Evolutionary conservation across 495 filamentous ascomycete species (phyloP), one percentile per base, ranked within the genome.

Genomic region (Aspergillus campestris): DNA sequence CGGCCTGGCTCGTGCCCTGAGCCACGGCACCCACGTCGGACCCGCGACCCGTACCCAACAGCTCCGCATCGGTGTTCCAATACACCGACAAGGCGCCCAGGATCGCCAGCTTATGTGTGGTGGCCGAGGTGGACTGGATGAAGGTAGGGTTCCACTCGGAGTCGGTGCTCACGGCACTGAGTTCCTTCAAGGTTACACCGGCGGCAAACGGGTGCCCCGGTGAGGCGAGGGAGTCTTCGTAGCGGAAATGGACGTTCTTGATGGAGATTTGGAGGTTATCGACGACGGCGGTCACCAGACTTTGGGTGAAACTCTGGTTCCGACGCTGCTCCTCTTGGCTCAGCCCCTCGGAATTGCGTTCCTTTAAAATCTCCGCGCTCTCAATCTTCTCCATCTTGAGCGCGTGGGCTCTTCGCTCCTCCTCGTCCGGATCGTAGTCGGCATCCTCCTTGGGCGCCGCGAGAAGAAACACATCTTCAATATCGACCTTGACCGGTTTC

Each of bases 351-450:
- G 84, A 77, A 45, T 83, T 90, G 12, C 85, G 75, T 57, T 96
- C 90, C 63, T 90, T 94, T 47, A 98, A 66, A 40, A 98, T 64
- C 67, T 98, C 92, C 5, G 92, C 94, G 49, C 88, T 94, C 55
- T 96, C 90, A 3, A 98, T 74, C 65, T 95, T 94, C 63, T 98
- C 94, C 79, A 97, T 91, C 70, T 98, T 98, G 48, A 98, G 72
- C 3, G 79, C 75, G 59, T 96, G 87, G 29, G 73, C 81, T 56
- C 92, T 74, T 35, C 78, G 76, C 50, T 85, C 82, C 64, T 98
- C 92, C 60, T 98, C 92, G 33, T 89, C 87, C 44, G 88, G 80
- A 53, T 97, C 82, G 66, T 94, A 98, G 50, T 90, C 86, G 14
- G 84, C 81, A 66, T 96, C 90, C 64, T 94, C 89, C 60, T 89